A percentile compares a stretch with the other conserved stretches of the same genome.
Evolutionary conservation across 495 filamentous ascomycete genomes (phyloP).

Genomic region (Filosporella fistucella): DNA sequence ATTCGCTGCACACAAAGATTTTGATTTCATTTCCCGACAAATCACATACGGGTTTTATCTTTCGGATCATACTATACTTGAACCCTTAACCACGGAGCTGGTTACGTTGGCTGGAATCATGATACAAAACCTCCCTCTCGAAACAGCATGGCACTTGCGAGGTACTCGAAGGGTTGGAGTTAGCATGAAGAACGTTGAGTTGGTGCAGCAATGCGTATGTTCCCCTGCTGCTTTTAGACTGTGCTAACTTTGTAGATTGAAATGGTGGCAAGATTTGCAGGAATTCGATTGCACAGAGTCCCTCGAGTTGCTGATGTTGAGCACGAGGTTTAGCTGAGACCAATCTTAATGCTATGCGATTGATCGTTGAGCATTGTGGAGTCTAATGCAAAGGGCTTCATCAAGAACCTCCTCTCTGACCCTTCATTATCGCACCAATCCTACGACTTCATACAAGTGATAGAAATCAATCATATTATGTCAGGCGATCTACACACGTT

Average conservation of each 20-base stretch:
- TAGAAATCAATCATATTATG: too few relatives aligned
- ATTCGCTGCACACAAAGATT: slow-evolving; percentile 47
- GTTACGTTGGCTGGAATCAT: slow-evolving; percentile 53
- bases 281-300: slow-evolving; percentile 10
- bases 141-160: slow-evolving; percentile 56
- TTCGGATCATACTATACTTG: slow-evolving; percentile 46
- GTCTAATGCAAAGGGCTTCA: too few relatives aligned
- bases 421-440: too few relatives aligned
- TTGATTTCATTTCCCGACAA: slow-evolving; percentile 30
- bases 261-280: slow-evolving; percentile 16
- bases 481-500: too few relatives aligned
- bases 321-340: slow-evolving; percentile 18
- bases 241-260: slow-evolving; percentile 17
- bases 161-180: slow-evolving; percentile 48
- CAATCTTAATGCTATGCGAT: too few relatives aligned
- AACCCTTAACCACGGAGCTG: slow-evolving; percentile 49
- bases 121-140: slow-evolving; percentile 48
- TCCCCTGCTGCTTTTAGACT: too few relatives aligned
- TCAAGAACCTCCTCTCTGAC: too few relatives aligned
- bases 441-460: too few relatives aligned
- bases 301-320: slow-evolving; percentile 22
- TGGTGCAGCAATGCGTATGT: slow-evolving; percentile 28
- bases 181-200: slow-evolving; percentile 43
- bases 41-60: slow-evolving; percentile 57
- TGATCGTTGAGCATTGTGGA: too few relatives aligned